These are phyloP conservation scores for Trichoderma orchidacearum DNA, from an alignment of 495 filamentous ascomycete genomes.

Conservation along the genomic window DNA sequence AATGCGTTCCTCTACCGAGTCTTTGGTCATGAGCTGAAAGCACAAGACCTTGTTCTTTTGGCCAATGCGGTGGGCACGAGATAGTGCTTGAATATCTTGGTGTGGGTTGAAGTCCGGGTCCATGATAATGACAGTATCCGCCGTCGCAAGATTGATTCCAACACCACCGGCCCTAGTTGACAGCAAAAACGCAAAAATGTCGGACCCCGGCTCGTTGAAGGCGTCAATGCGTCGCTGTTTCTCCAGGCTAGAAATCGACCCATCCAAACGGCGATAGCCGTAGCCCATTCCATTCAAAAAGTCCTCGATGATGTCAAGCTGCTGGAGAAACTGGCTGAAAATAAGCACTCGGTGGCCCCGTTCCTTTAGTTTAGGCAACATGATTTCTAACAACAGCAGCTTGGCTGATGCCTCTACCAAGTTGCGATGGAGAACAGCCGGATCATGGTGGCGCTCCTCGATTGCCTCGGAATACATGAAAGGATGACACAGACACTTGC, in stretches of 20 bases:
- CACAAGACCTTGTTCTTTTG: conserved; percentile 92
- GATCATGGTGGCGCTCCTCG: conserved; percentile 54
- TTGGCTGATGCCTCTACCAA: conserved; percentile 87
- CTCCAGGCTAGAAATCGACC: conserved; percentile 59
- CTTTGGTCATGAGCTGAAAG: conserved; percentile 83
- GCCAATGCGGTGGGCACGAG: conserved; percentile 87
- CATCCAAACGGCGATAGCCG: conserved; percentile 69
- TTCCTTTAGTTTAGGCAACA: conserved; percentile 80
- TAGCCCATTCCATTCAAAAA: conserved; percentile 64
- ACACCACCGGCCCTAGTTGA: conserved; percentile 92
- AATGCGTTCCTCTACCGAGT: conserved; percentile 87
- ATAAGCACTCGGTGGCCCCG: conserved; percentile 88
- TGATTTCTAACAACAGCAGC: conserved; percentile 68
- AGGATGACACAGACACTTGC: conserved; percentile 90
- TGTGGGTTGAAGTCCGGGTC: conserved; percentile 98
- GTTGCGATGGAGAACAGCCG: conserved; percentile 50
- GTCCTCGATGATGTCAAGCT: conserved; percentile 83
- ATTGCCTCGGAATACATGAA: conserved; percentile 85
- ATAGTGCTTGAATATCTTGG: conserved; percentile 92
- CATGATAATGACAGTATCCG: conserved; percentile 95
- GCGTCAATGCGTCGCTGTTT: conserved; percentile 91
- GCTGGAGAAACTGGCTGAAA: conserved; percentile 90
- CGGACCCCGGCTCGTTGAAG: conserved; percentile 76
- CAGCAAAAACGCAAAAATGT: conserved; percentile 77
- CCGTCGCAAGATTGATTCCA: conserved; percentile 93